A percentile compares a stretch with the other conserved stretches of the same genome.
Conservation (phyloP, 2,329 filamentous ascomycete species). For the Pyrenophora teres region DNA sequence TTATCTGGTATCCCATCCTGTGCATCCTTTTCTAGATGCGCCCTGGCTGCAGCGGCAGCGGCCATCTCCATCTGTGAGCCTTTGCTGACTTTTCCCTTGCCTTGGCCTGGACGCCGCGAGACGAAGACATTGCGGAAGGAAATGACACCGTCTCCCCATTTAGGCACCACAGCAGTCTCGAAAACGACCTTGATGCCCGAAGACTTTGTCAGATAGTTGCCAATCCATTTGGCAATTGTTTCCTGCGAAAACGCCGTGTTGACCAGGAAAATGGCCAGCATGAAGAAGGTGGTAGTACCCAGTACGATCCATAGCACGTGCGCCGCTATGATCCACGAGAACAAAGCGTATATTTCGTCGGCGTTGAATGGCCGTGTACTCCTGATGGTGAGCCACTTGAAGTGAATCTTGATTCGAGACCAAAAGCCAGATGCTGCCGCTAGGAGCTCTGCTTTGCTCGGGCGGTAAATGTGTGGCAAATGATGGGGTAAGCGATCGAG, state of each 20-base stretch:
- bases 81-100: constrained; percentile 83
- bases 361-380: constrained; percentile 92
- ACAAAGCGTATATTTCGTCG: constrained; percentile 94
- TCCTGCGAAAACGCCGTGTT: constrained; percentile 98
- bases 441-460: constrained; percentile 90
- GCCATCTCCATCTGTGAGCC: constrained; percentile 85
- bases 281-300: constrained; percentile 97
- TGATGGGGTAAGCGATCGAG: constrained; percentile 60
- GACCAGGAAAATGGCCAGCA: constrained; percentile 83
- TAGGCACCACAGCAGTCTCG: constrained; percentile 95
- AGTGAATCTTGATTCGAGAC: constrained; percentile 84
- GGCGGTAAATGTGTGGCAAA: constrained; percentile 75
- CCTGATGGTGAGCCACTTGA: constrained; percentile 97
- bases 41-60: constrained; percentile 78
- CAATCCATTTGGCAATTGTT: constrained; percentile 89
- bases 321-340: constrained; percentile 92
- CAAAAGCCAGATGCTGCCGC: constrained; percentile 91
- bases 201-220: constrained; percentile 92
- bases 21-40: constrained; percentile 50
- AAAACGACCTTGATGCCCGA: constrained; percentile 94
- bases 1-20: constrained; percentile 44
- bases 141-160: constrained; percentile 93
- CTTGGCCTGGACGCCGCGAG: constrained; percentile 83
- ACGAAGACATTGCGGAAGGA: constrained; percentile 97
- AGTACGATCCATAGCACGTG: constrained; percentile 96